Base-by-base conservation (phyloP, 768 basidiomycete species). In the Xerocomellus intermedius region DNA sequence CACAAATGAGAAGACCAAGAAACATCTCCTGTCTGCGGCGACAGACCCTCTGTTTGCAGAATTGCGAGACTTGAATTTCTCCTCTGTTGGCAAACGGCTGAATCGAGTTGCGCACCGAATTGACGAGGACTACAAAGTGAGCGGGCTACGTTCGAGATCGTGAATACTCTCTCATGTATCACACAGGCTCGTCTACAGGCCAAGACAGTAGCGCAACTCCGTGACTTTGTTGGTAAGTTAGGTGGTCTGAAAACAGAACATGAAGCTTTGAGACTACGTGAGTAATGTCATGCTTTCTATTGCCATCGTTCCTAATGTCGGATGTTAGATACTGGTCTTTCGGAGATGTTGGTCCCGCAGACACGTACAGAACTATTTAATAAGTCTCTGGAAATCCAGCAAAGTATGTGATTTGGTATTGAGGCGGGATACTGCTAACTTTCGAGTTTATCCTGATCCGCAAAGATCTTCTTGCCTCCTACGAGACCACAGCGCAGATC, bases 191-290 rank as follows among this genome's bases (percentile, higher is more conserved):
- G 90, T 54, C 82, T 91, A 52, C 85, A 94, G 72, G 84, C 94
- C 17, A 92, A 94, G 73, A 95, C 93, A 13, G 89, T 95, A 17
- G 84, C 89, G 12, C 92, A 99, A 71, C 76, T 99, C 63, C 83
- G 88, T 54, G 92, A 94, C 66, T 98, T 99, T 72, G 97, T 99
- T 19, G 94, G 95, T 13, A 94, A 91, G 67, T 78, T 99, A 2
- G 92, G 94, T 21, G 93, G 94, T 2, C 74, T 98, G 58, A 93
- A 98, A 73, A 83, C 82, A 17, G 96, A 99, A 65, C 94, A 97
- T 61, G 90, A 94, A 67, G 83, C 91, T 43, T 70, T 98, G 57
- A 78, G 89, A 58, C 77, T 98, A 48, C 96, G 96, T 98, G 67
- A 70, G 93, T 55, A 26, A 37, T 55, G 45, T 26, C 24, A 38